Conservation (phyloP, 768 basidiomycete species). For the Podaxis carcinomalis region DNA sequence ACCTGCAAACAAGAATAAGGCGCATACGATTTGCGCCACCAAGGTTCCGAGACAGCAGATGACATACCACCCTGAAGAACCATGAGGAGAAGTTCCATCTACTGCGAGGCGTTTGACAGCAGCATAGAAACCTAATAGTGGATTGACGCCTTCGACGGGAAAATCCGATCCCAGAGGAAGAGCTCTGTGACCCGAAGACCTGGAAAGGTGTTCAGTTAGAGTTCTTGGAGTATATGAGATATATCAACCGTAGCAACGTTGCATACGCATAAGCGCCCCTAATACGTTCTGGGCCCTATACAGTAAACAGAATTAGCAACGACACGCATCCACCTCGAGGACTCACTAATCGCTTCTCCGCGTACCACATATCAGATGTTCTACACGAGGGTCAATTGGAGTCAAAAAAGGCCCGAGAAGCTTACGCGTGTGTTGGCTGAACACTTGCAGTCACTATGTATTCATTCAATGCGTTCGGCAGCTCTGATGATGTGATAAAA, state of each 20-base stretch:
- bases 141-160: conserved; percentile 89
- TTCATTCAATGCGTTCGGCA: background rate
- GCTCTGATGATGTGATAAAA: background rate
- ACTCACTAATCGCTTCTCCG: conserved; percentile 70
- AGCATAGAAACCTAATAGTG: conserved; percentile 86
- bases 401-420: conserved; percentile 3
- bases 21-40: background rate
- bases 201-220: conserved; percentile 42
- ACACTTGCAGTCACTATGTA: conserved; percentile 82
- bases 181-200: background rate
- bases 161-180: conserved; percentile 90
- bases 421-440: conserved; percentile 89
- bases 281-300: conserved; percentile 77
- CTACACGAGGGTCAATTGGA: conserved; percentile 27
- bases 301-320: background rate
- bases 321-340: background rate
- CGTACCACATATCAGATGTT: conserved; percentile 91
- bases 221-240: conserved; percentile 13
- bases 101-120: conserved; percentile 70
- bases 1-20: conserved; percentile 45
- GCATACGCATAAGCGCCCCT: conserved; percentile 90
- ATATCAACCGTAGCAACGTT: conserved; percentile 57
- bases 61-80: conserved; percentile 73
- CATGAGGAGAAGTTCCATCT: conserved; percentile 79
- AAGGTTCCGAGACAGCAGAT: background rate